phyloP scores from a whole-genome alignment of 2,329 filamentous ascomycete genomes.

The Coniosporium tulheliwenetii region DNA sequence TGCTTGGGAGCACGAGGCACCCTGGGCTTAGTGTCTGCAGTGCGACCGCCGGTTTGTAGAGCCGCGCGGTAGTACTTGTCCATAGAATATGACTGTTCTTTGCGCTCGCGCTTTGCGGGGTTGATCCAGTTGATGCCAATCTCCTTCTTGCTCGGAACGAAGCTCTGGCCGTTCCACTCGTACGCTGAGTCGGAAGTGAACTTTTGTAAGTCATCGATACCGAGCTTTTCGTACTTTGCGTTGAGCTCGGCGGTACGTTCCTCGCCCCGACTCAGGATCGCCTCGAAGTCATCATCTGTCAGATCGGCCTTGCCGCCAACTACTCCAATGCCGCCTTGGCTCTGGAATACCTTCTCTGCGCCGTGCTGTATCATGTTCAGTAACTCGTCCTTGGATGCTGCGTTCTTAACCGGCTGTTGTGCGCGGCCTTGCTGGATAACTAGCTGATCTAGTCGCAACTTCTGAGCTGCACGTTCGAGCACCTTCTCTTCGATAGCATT shows the following conservation, averaged over 20 bases:
- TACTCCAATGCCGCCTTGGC: slow-evolving; percentile 47
- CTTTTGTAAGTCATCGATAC: slow-evolving; percentile 92
- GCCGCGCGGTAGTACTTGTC: slow-evolving; percentile 96
- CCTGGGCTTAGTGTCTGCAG: slow-evolving; percentile 79
- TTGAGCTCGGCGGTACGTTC: slow-evolving; percentile 79
- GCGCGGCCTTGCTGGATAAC: slow-evolving; percentile 96
- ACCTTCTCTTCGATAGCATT: slow-evolving; percentile 99
- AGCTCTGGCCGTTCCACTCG: slow-evolving; percentile 97
- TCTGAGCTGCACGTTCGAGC: slow-evolving; percentile 87
- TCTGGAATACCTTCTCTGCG: slow-evolving; percentile 82
- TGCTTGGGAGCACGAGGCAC: slow-evolving; percentile 93
- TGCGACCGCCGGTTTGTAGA: slow-evolving; percentile 63
- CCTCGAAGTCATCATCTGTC: slow-evolving; percentile 82
- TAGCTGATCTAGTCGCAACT: slow-evolving; percentile 86
- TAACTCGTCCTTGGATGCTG: slow-evolving; percentile 89
- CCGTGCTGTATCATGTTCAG: slow-evolving; percentile 98
- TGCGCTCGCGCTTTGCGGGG: slow-evolving; percentile 92
- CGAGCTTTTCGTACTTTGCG: slow-evolving; percentile 89
- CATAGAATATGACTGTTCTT: slow-evolving; percentile 95
- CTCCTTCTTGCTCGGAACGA: slow-evolving; percentile 69
- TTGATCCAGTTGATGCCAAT: slow-evolving; percentile 96
- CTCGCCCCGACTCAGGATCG: slow-evolving; percentile 74
- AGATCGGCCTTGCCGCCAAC: slow-evolving; percentile 47
- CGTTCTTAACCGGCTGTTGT: slow-evolving; percentile 77
- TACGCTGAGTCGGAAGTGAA: slow-evolving; percentile 96